Conservation (phyloP, 2,329 filamentous ascomycete species). For the Ophiostoma populinum region DNA sequence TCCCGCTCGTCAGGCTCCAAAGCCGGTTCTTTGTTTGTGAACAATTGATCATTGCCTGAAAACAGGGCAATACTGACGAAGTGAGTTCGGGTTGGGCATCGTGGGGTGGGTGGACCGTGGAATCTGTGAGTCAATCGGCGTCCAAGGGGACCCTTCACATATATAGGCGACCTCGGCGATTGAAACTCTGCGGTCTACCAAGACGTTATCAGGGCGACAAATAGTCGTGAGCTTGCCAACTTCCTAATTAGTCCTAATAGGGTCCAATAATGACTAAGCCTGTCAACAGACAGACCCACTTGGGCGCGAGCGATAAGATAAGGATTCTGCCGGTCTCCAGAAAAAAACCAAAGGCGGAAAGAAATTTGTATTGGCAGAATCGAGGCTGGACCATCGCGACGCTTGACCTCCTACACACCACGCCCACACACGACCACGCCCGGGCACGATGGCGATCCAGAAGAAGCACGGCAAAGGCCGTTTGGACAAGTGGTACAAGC, state of each 20-base stretch:
- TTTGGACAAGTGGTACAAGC: constrained; percentile 96
- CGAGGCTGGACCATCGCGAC: background rate
- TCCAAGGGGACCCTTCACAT: too few relatives aligned
- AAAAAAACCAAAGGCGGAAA: constrained; percentile 2
- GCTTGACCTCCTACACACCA: background rate
- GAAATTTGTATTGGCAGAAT: background rate
- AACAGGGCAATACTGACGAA: too few relatives aligned
- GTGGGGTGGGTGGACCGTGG: too few relatives aligned
- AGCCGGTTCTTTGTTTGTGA: constrained; percentile 2
- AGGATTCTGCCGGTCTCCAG: constrained; percentile 1
- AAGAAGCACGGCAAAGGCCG: constrained; percentile 98
- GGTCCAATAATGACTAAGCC: constrained; percentile 1
- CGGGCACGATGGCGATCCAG: constrained; percentile 33
- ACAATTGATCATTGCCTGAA: too few relatives aligned
- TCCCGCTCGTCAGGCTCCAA: constrained; percentile 1
- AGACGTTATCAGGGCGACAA: too few relatives aligned
- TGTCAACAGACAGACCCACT: too few relatives aligned
- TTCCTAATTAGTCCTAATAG: too few relatives aligned
- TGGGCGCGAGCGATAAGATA: background rate
- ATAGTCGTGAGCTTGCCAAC: too few relatives aligned
- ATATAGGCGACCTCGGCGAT: too few relatives aligned
- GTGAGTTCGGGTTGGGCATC: too few relatives aligned
- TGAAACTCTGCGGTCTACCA: too few relatives aligned
- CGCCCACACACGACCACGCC: background rate
- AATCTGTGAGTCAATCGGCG: too few relatives aligned